phyloP scores from a whole-genome alignment of 495 filamentous ascomycete genomes.

The Penicillium crystallinum region DNA sequence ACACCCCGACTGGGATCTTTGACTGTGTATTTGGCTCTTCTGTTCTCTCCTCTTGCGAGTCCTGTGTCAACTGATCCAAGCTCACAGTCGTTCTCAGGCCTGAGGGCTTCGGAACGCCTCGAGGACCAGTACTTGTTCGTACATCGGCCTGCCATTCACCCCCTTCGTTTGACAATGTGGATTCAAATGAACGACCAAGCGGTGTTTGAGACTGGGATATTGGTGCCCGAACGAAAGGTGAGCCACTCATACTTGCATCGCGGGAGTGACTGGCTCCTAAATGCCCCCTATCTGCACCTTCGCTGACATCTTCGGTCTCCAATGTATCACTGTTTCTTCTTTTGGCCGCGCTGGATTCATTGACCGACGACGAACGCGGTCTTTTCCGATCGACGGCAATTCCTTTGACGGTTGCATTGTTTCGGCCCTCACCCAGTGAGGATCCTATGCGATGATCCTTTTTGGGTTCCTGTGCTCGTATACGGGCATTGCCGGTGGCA shows the following conservation, averaged over 20 bases:
- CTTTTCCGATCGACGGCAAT: constrained; percentile 18
- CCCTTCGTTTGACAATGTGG: constrained; percentile 23
- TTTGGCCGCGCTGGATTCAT: constrained; percentile 12
- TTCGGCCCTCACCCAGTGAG: constrained; percentile 9
- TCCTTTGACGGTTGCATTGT: constrained; percentile 1
- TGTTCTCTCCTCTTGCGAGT: constrained; percentile 10
- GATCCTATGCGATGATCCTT: constrained; percentile 10
- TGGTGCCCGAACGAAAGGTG: constrained; percentile 37
- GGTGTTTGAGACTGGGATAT: constrained; percentile 27
- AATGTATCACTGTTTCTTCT: constrained; percentile 18
- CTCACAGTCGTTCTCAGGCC: constrained; percentile 28
- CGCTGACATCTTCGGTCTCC: constrained; percentile 12
- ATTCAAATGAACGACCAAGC: constrained; percentile 32
- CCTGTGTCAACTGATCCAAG: constrained; percentile 16
- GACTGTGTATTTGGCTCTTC: constrained; percentile 15
- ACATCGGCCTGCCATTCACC: constrained; percentile 25
- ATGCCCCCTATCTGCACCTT: constrained; percentile 16
- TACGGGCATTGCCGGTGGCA: constrained; percentile 10
- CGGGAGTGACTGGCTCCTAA: constrained; percentile 27
- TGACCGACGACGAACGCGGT: constrained; percentile 21
- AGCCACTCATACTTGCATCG: constrained; percentile 39
- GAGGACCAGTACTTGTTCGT: constrained; percentile 10
- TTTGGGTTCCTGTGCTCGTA: neutral
- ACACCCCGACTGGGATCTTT: constrained; percentile 67
- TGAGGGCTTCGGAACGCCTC: constrained; percentile 25